Base-by-base conservation (phyloP, 345 rosid species). In the Isatis tinctoria region DNA sequence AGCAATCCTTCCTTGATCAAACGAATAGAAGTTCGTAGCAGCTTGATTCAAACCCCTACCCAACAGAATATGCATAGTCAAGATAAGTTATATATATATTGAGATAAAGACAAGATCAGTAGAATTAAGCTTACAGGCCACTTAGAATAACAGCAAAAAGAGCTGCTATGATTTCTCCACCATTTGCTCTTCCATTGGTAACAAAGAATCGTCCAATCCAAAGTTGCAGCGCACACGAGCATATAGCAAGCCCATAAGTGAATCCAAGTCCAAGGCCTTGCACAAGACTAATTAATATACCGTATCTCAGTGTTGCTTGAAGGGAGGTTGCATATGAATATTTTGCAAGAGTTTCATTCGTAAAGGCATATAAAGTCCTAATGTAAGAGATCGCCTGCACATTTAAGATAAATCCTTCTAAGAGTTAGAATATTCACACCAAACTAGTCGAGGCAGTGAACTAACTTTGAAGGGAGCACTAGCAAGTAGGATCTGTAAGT, bases 241-340 rank as follows among this genome's bases (percentile, higher is more conserved):
- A 93, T 72, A 93, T 89, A 18, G 97, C 97, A 78, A 93, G 98
- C 61, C 98, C 98, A 85, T 93, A 93, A 5, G 98, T 93, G 80
- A 93, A 91, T 64, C 98, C 98, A 80, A 93, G 97, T 52, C 98
- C 98, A 78, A 93, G 97, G 65, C 98, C 98, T 93, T 93, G 98
- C 74, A 93, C 98, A 69, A 91, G 97, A 75, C 98, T 93, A 65
- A 93, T 93, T 76, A 88, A 70, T 67, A 93, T 87, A 65, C 98
- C 98, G 74, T 91, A 93, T 85, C 96, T 84, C 80, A 93, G 81
- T 61, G 98, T 93, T 77, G 98, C 98, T 88, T 93, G 98, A 18
- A 93, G 81, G 51, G 98, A 91, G 72, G 90, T 93, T 47, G 98
- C 98, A 79, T 93, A 93, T 49, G 98, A 93, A 83, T 93, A 89